Evolutionary conservation across 2,329 filamentous ascomycete species (phyloP), one percentile per base, ranked within the genome.

Genomic region (Aspergillus calidoustus): DNA sequence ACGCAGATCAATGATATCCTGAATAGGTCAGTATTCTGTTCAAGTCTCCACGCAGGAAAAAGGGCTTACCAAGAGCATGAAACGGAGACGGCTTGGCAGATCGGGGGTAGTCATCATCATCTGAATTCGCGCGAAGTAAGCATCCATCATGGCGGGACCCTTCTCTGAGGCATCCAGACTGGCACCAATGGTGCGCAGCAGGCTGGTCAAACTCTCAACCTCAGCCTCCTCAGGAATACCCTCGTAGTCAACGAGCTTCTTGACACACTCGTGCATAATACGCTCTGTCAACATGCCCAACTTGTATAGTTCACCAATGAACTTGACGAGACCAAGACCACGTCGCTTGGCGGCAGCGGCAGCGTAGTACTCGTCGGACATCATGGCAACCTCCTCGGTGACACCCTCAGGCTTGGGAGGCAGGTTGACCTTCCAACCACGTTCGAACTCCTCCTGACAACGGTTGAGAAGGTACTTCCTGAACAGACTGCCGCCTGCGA

Each of bases 211-310:
- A 69, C 92, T 96, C 84, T 99, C 95, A 63, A 99, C 90, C 77
- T 97, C 93, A 57, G 94, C 91, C 81, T 99, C 95, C 71, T 99
- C 95, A 49, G 95, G 95, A 64, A 92, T 83, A 64, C 92, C 93
- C 74, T 94, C 90, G 79, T 96, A 98, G 80, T 99, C 94, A 68
- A 99, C 91, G 66, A 99, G 87, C 80, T 96, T 97, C 82, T 93
- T 90, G 30, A 99, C 93, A 86, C 95, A 99, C 80, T 97, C 92
- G 83, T 99, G 94, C 95, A 99, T 99, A 81, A 99, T 99, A 77
- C 94, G 91, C 79, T 97, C 92, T 64, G 95, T 99, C 78, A 99
- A 86, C 95, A 99, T 99, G 76, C 91, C 89, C 64, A 99, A 88
- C 85, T 98, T 99, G 87, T 96, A 99, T 50, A 99, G 87, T 81